A percentile compares a stretch with the other conserved stretches of the same genome.
phyloP scores from a whole-genome alignment of 306 rosid genomes.

The Prunus padus region DNA sequence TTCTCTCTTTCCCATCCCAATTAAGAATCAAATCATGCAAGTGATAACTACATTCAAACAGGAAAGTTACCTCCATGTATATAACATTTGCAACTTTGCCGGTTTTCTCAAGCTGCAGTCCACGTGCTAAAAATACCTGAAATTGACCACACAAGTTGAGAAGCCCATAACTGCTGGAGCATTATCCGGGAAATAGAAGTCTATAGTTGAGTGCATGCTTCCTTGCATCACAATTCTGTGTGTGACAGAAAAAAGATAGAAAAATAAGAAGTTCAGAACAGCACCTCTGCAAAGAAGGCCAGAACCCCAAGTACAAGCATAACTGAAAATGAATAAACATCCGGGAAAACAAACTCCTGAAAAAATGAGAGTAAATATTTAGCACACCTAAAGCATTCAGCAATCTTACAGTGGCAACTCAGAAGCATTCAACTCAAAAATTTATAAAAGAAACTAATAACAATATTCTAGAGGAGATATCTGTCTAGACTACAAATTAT shows the following conservation, averaged over 20 bases:
- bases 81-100: slow-evolving; percentile 57
- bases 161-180: not conserved
- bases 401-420: too few species aligned
- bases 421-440: too few species aligned
- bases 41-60: not conserved
- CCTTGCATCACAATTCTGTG: not conserved
- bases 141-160: slow-evolving; percentile 12
- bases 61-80: slow-evolving; percentile 52
- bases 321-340: slow-evolving; percentile 41
- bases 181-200: not conserved
- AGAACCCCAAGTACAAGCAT: slow-evolving; percentile 59
- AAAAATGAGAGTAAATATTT: slow-evolving; percentile 12
- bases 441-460: too few species aligned
- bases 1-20: not conserved
- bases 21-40: not conserved
- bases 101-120: slow-evolving; percentile 85
- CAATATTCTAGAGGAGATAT: too few species aligned
- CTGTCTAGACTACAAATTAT: not conserved
- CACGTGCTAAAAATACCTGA: slow-evolving; percentile 76
- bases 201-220: not conserved
- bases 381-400: not conserved
- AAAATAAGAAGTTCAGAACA: slow-evolving; percentile 19
- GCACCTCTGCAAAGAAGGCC: slow-evolving; percentile 82
- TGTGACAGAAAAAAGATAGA: not conserved
- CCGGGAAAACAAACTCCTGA: slow-evolving; percentile 72